Evolutionary conservation across 2,329 filamentous ascomycete species (phyloP), one percentile per base, ranked within the genome.

Genomic region (Paradendryphiella salina): DNA sequence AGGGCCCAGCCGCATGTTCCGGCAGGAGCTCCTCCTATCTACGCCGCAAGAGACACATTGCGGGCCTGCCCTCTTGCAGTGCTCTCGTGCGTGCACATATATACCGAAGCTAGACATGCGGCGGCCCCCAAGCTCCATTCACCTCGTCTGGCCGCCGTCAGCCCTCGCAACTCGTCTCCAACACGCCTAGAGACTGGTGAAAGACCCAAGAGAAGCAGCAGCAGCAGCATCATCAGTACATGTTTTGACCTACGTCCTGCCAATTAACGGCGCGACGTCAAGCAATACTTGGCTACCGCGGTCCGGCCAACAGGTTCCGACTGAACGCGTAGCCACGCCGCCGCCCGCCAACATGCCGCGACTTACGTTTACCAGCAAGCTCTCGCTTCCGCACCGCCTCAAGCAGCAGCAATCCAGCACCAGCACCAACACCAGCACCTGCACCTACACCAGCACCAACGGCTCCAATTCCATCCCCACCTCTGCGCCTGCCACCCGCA

Each of bases 311-410:
- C 37, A 47, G 18, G 37, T 40, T 35, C 37, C 57, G 51, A 55
- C 41, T 52, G 48, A 50, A 55, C 58, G 57, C 61, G 58, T 56
- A 60, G 52, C 55, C 38, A 31, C 26, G 26, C 26, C 38, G 10
- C 14, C 17, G 26, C 15, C 58, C 46, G 56, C 63, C 67, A 70
- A 41, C 51, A 73, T 73, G 70, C 67, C 68, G 61, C 71, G 70
- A 39, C 71, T 69, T 36, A 58, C 61, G 20, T 64, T 73, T 48
- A 67, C 63, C 44, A 68, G 61, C 44, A 82, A 80, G 61, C 76
- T 84, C 56, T 76, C 79, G 41, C 71, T 85, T 28, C 80, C 81
- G 52, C 75, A 76, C 63, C 80, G 82, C 46, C 76, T 84, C 56
- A 82, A 80, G 72, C 50, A 63, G 29, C 43, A 26, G 15, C 37